Evolutionary conservation across 2,329 filamentous ascomycete species (phyloP), one percentile per base, ranked within the genome.

Genomic region (Lizonia empirigonia): DNA sequence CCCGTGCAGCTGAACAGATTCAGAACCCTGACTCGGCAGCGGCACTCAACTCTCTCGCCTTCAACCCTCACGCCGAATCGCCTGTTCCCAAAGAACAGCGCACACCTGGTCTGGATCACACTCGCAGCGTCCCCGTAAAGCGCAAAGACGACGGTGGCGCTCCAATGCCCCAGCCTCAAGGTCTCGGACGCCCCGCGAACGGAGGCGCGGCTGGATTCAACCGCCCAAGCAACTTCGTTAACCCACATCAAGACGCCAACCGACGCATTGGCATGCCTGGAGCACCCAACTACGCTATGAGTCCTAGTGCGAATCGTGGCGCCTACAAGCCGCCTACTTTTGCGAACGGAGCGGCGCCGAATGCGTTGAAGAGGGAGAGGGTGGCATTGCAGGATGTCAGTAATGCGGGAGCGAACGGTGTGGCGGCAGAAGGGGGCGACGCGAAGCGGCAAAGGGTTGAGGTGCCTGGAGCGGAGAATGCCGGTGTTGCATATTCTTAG

Each of bases 41-140:
- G n/a, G 44, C 65, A 2, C 55, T 73, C 8, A 58, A 69, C 46
- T 62, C 74, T 12, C 69, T 72, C 0, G 73, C 74, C 1, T 81
- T 80, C 68, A 78, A 81, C 36, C 78, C 78, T 4, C 74, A 80
- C 44, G 75, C 68, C 10, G 78, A 80, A 40, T 78, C 75, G 55
- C 91, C 92, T 0, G 94, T 71, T 13, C 91, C 0, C 91, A 96
- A 67, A 85, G 90, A 55, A 2, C 52, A 71, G 44, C 92, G 93
- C 69, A 97, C 93, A 0, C 88, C 89, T 0, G 92, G 92, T 2
- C 82, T 97, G 30, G 91, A 97, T 65, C 90, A 95, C 67, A 85
- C 77, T 18, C 87, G 84, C 42, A 92, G 89, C 4, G 86, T 87
- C 44, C 90, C 91, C 0, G 76, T 96, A 2, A 82, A 81, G 4